phyloP scores from a whole-genome alignment of 495 filamentous ascomycete genomes.

The Aspergillus avenaceus region DNA sequence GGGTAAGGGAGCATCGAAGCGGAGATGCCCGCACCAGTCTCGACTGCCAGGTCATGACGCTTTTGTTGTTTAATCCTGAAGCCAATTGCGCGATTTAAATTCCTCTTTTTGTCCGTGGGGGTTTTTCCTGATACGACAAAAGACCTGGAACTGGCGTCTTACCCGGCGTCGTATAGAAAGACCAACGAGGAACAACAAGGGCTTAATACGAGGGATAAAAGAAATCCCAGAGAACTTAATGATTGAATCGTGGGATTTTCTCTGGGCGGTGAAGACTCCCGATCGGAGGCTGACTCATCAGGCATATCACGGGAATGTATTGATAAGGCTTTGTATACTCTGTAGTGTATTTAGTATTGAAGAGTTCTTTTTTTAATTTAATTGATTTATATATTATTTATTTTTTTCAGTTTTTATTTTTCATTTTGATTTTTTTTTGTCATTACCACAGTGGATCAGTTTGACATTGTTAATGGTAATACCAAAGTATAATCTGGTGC shows the following conservation, averaged over 20 bases:
- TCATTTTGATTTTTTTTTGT: too few species aligned
- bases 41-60: slow-evolving; percentile 34
- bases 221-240: background rate
- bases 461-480: background rate
- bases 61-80: background rate
- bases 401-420: too few species aligned
- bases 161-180: background rate
- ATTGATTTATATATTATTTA: too few species aligned
- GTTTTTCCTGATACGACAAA: too few species aligned
- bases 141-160: too few species aligned
- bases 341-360: too few species aligned
- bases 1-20: slow-evolving; percentile 28
- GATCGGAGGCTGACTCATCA: background rate
- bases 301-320: background rate
- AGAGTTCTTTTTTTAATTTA: too few species aligned
- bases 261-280: background rate
- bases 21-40: slow-evolving; percentile 36
- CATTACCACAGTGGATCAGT: background rate
- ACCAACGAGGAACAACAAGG: background rate
- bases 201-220: background rate
- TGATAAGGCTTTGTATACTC: too few species aligned
- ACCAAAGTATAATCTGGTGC: background rate
- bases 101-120: slow-evolving; percentile 16
- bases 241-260: background rate
- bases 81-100: slow-evolving; percentile 11